These are phyloP conservation scores for Alternaria solani DNA, from an alignment of 2,329 filamentous ascomycete genomes.

Conservation along the genomic window DNA sequence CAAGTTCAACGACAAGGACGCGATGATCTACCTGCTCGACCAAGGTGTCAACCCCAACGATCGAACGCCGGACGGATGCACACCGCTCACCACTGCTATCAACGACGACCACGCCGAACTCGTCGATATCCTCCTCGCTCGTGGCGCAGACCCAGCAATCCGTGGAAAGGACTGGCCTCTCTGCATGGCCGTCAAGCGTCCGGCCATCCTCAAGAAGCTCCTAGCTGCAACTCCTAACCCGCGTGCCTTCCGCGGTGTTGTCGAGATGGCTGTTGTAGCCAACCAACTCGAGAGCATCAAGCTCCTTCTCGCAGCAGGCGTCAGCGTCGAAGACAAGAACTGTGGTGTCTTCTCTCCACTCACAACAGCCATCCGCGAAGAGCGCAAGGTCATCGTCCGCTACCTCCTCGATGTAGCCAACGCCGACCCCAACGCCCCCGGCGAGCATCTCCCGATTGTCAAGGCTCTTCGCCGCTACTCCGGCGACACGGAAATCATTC, in stretches of 20 bases:
- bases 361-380: conserved; percentile 72
- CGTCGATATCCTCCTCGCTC: conserved; percentile 65
- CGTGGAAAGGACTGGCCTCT: conserved; percentile 75
- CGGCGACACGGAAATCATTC: conserved; percentile 68
- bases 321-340: conserved; percentile 75
- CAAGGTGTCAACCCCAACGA: conserved; percentile 69
- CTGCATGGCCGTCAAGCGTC: conserved; percentile 71
- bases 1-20: conserved; percentile 67
- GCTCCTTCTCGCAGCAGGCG: conserved; percentile 68
- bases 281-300: conserved; percentile 73
- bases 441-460: conserved; percentile 75
- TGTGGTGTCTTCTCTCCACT: conserved; percentile 75
- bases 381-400: conserved; percentile 66
- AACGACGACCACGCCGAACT: conserved; percentile 66
- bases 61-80: conserved; percentile 64
- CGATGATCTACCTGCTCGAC: conserved; percentile 67
- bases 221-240: conserved; percentile 65
- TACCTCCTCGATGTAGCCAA: conserved; percentile 69
- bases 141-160: conserved; percentile 68
- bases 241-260: conserved; percentile 69
- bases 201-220: conserved; percentile 66
- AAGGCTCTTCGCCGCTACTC: conserved; percentile 70
- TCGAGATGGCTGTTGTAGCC: conserved; percentile 73
- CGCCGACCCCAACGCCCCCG: conserved; percentile 71
- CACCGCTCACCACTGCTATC: conserved; percentile 72